phyloP scores from a whole-genome alignment of 129 eudicot species.

The Flaveria robusta region DNA sequence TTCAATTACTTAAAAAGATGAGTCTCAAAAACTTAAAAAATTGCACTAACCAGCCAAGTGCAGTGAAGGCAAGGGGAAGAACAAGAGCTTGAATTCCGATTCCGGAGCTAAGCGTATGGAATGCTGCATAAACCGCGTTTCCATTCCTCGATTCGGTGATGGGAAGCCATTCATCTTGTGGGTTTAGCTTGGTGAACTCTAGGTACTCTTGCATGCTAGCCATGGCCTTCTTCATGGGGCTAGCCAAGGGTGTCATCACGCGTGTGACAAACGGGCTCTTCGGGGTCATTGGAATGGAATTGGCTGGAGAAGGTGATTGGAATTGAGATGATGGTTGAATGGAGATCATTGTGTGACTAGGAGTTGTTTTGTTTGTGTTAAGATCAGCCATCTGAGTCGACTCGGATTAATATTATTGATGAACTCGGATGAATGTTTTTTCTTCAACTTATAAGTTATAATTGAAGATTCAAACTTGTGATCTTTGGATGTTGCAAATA shows the following conservation, averaged over 20 bases:
- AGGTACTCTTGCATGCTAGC: conserved; percentile 57
- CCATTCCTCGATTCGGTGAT: conserved; percentile 83
- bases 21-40: neutral
- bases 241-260: conserved; percentile 60
- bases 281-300: conserved; percentile 46
- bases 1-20: no score
- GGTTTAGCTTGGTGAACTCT: conserved; percentile 67
- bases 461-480: neutral
- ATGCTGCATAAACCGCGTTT: conserved; percentile 74
- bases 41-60: conserved; percentile 66
- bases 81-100: conserved; percentile 80
- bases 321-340: conserved; percentile 27
- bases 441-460: no score
- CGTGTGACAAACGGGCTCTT: conserved; percentile 48
- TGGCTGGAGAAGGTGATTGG: conserved; percentile 38
- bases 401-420: no score
- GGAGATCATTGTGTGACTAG: conserved; percentile 15
- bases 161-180: conserved; percentile 90
- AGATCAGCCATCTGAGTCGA: conserved; percentile 17
- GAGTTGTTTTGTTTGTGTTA: conserved; percentile 13
- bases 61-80: conserved; percentile 76
- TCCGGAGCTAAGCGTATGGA: conserved; percentile 78
- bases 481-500: neutral
- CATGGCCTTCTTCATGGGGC: conserved; percentile 65
- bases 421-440: no score